Base-by-base conservation (phyloP, 352 stramenopile genomes). In the Phytophthora cactorum region DNA sequence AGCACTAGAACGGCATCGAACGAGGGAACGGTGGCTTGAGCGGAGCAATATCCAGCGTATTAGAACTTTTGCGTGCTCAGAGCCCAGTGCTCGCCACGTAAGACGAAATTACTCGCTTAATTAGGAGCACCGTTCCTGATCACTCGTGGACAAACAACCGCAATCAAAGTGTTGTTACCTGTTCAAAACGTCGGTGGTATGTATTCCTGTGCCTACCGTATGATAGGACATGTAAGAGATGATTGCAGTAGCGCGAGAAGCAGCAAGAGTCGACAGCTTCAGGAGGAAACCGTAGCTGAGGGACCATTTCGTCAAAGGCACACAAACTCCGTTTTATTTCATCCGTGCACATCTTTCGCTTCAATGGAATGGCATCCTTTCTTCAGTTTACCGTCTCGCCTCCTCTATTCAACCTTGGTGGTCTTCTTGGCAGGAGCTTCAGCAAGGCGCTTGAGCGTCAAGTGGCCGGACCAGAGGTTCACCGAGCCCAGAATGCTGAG, bases 391-490 rank as follows among this genome's bases (percentile, higher is more conserved):
- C 15, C 25, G 10, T 8, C 25, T 52, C 45, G 25, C 11, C 32
- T 29, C 49, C 49, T 74, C 65, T 82, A 82, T 67, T 92, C 86
- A 51, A 82, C 64, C 74, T 93, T 92, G 68, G 70, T 46, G 63
- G 88, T 90, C 66, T 75, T 78, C 53, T 65, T 67, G 52, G 45
- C 59, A 29, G 69, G 65, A 43, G 55, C 43, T n/a, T 82, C 57
- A 5, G 87, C 87, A 32, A 95, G 82, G 39, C 72, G 77, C 75
- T 92, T 91, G 59, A 96, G 78, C 69, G 88, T 92, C 36, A 91
- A 70, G 69, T 93, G 88, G 38, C 88, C 86, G 41, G 82, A 91
- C 67, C 66, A 79, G 25, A 95, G 56, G 63, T 79, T 85, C 32
- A 81, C 77, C 14, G 66, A 71, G 47, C 81, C 77, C 59, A 96